These are phyloP conservation scores for Oryza glaberrima DNA, from an alignment of 176 grass and related monocot genomes.

Conservation along the genomic window DNA sequence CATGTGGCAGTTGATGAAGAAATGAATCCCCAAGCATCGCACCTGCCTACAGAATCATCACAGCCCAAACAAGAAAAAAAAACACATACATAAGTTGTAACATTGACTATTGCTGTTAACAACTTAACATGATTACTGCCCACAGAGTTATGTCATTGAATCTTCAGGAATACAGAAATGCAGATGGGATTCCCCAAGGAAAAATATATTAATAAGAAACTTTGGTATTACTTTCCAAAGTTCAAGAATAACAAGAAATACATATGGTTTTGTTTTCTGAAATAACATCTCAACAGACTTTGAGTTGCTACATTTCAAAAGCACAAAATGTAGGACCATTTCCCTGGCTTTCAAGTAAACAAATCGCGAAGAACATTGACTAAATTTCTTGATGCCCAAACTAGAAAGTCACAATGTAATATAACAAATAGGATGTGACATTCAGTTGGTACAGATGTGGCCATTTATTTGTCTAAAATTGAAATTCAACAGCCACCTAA, in stretches of 20 bases:
- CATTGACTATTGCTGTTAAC: not conserved
- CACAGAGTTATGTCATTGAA: not conserved
- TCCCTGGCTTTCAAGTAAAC: not conserved
- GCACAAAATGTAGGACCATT: not conserved
- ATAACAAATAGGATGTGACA: not conserved
- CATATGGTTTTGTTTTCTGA: not conserved
- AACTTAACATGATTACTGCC: not conserved
- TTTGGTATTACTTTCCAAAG: not conserved
- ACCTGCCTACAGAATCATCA: constrained; percentile 75
- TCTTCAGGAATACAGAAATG: not conserved
- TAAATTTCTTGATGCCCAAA: not conserved
- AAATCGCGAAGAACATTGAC: not conserved
- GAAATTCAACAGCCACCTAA: not conserved
- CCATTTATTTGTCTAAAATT: not conserved
- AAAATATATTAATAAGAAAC: not conserved
- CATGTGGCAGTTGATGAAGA: constrained; percentile 98
- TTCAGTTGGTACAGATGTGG: not conserved
- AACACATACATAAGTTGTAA: constrained; percentile 30
- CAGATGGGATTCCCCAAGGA: constrained; percentile 1
- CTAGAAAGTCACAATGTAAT: not conserved
- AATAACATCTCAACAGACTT: not conserved
- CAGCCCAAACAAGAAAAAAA: constrained; percentile 17
- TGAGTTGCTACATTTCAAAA: not conserved
- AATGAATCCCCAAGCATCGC: constrained; percentile 99
- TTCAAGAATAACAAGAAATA: not conserved